A percentile compares a stretch with the other conserved stretches of the same genome.
Evolutionary conservation across 2,329 filamentous ascomycete genomes (phyloP).

Genomic region (Monilinia laxa): DNA sequence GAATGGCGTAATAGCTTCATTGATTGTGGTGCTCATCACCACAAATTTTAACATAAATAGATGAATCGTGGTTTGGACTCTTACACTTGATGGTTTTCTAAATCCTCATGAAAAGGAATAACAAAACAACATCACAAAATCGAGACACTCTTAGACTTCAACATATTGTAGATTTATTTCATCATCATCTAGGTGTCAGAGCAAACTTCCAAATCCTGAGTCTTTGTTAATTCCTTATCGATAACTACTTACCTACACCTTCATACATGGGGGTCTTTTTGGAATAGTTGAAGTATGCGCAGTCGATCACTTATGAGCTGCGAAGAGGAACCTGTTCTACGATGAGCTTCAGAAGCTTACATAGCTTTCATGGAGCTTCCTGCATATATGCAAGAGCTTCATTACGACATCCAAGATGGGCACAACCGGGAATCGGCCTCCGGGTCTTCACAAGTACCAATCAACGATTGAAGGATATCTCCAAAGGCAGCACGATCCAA

Average conservation of each 20-base stretch:
- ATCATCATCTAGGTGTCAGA: too few species aligned
- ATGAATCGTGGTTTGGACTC: not conserved
- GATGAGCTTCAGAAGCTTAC: slow-evolving; percentile 38
- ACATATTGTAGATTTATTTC: not conserved
- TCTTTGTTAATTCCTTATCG: slow-evolving; percentile 20
- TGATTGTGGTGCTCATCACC: slow-evolving; percentile 12
- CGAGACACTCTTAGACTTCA: not conserved
- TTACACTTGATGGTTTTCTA: too few species aligned
- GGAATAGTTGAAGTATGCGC: slow-evolving; percentile 20
- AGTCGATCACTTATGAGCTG: slow-evolving; percentile 27
- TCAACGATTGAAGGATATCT: slow-evolving; percentile 31
- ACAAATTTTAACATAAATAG: slow-evolving; percentile 1
- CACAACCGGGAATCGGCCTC: slow-evolving; percentile 28
- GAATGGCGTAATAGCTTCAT: slow-evolving; percentile 24
- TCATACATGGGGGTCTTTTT: slow-evolving; percentile 21
- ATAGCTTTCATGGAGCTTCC: slow-evolving; percentile 35
- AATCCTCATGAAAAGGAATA: not conserved
- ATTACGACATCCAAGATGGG: slow-evolving; percentile 31
- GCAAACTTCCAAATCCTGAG: not conserved
- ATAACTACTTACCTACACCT: slow-evolving; percentile 11
- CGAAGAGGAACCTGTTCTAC: slow-evolving; percentile 22
- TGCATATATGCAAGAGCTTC: slow-evolving; percentile 35
- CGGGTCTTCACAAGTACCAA: slow-evolving; percentile 39
- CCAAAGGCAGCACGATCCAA: slow-evolving; percentile 28
- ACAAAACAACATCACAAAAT: not conserved